phyloP scores from a whole-genome alignment of 176 grass and related monocot genomes.

The Ensete glaucum region DNA sequence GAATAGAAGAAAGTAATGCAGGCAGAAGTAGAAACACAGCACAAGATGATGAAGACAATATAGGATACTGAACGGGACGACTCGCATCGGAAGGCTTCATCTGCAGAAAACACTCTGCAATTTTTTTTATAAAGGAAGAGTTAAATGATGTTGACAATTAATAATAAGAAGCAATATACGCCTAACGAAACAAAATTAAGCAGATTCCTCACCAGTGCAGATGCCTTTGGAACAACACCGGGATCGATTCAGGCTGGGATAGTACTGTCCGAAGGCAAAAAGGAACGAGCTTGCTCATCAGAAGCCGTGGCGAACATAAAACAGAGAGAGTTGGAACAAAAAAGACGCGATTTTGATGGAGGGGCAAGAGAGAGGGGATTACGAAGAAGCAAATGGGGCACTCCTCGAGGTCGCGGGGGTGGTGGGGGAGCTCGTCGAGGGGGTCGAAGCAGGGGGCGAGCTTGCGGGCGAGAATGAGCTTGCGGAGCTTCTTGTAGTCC shows the following conservation, averaged over 20 bases:
- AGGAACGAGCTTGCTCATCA: background rate
- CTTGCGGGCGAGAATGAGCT: slow-evolving; percentile 44
- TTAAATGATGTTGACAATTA: background rate
- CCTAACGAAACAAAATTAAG: background rate
- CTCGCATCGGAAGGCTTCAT: slow-evolving; percentile 51
- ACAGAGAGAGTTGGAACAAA: background rate
- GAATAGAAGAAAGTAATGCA: background rate
- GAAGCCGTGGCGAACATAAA: background rate
- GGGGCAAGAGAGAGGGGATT: background rate
- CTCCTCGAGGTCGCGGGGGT: slow-evolving; percentile 24
- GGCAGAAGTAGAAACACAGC: background rate
- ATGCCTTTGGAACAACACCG: slow-evolving; percentile 78
- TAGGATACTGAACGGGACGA: slow-evolving; percentile 64
- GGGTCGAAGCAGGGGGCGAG: slow-evolving; percentile 72
- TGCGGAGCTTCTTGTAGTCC: slow-evolving; percentile 45
- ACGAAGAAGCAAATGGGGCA: slow-evolving; percentile 90
- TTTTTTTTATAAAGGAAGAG: background rate
- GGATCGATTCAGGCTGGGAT: slow-evolving; percentile 59
- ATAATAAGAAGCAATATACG: background rate
- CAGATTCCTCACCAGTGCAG: slow-evolving; percentile 48
- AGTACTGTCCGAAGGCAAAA: slow-evolving; percentile 36
- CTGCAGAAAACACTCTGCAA: slow-evolving; percentile 88
- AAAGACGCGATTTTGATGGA: background rate
- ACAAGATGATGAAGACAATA: background rate
- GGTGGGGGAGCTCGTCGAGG: slow-evolving; percentile 30